Percentiles rank a stretch among this genome's conserved stretches.
These are phyloP conservation scores for Oldenlandia corymbosa DNA, from an alignment of 257 asterid species.

Conservation along the genomic window DNA sequence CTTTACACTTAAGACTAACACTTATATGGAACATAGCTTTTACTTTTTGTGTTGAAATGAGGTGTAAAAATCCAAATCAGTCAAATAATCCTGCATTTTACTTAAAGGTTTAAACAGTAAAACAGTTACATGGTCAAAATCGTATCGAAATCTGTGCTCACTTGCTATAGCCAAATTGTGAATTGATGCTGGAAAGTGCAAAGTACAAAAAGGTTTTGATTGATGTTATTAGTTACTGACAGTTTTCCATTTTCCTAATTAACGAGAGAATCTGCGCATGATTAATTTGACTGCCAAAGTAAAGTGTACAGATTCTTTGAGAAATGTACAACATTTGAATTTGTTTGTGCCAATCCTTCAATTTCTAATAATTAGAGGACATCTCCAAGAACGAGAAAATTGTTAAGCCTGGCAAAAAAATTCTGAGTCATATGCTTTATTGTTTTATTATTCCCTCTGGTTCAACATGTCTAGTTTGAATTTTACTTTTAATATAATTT, in stretches of 20 bases:
- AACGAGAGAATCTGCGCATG: background rate
- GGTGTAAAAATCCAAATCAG: constrained; percentile 6
- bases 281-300: too few relatives aligned
- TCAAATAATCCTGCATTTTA: constrained; percentile 3
- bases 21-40: background rate
- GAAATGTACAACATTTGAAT: background rate
- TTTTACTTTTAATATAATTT: too few relatives aligned
- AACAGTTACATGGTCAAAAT: background rate
- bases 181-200: constrained; percentile 4
- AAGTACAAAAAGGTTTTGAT: background rate
- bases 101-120: too few relatives aligned
- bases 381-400: too few relatives aligned
- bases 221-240: background rate
- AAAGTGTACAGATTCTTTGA: too few relatives aligned
- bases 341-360: background rate
- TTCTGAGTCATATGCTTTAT: too few relatives aligned
- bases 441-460: too few relatives aligned
- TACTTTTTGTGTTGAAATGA: background rate
- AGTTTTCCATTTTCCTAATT: background rate
- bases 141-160: constrained; percentile 2
- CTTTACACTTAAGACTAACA: background rate
- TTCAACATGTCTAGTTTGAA: too few relatives aligned
- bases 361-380: too few relatives aligned
- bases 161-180: background rate
- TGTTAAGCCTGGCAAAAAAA: too few relatives aligned